Evolutionary conservation across 257 asterid genomes (phyloP).

Genomic region (Phtheirospermum japonicum): DNA sequence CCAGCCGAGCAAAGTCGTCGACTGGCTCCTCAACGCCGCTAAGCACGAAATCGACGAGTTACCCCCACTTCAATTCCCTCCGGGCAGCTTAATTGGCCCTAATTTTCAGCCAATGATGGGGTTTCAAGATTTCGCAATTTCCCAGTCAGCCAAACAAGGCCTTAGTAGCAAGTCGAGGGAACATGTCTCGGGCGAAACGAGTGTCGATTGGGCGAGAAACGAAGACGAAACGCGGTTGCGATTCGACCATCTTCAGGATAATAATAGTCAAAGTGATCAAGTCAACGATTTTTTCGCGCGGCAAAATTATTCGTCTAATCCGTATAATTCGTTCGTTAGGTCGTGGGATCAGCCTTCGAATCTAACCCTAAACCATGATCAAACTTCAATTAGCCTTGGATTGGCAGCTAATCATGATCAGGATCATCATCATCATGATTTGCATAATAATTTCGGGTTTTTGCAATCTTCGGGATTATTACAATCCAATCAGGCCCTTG

Average conservation of each 20-base stretch:
- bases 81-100: no score
- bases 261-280: constrained; percentile 8
- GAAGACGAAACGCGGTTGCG: background rate
- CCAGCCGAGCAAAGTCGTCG: constrained; percentile 84
- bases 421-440: constrained; percentile 24
- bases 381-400: constrained; percentile 40
- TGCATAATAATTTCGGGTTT: constrained; percentile 29
- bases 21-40: constrained; percentile 75
- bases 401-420: constrained; percentile 24
- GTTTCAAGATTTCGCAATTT: background rate
- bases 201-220: background rate
- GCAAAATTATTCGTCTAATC: background rate
- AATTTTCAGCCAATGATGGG: background rate
- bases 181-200: no score
- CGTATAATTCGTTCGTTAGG: constrained; percentile 37
- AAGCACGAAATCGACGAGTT: constrained; percentile 64
- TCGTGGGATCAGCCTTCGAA: no score
- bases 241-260: background rate
- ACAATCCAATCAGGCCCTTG: constrained; percentile 43
- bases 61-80: constrained; percentile 70
- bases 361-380: no score
- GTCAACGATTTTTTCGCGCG: constrained; percentile 32
- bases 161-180: no score
- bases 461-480: background rate
- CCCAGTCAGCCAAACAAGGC: constrained; percentile 33